A percentile compares a stretch with the other conserved stretches of the same genome.
Conservation (phyloP, 495 filamentous ascomycete species). For the Cercophora samala region DNA sequence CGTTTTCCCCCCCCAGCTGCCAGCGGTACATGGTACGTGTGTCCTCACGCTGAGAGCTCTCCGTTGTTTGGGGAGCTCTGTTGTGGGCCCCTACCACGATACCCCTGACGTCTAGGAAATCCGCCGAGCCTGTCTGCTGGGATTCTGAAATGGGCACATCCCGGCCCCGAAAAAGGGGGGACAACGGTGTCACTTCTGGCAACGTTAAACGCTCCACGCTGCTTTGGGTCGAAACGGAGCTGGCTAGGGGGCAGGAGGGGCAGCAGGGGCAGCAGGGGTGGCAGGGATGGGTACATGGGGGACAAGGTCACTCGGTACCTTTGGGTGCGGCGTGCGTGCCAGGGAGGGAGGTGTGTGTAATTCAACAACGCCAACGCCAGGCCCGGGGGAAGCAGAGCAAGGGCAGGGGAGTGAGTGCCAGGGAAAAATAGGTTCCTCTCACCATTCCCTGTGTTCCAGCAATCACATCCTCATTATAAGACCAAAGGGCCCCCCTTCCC, state of each 20-base stretch:
- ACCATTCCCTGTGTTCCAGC: conserved; percentile 28
- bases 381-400: conserved; percentile 20
- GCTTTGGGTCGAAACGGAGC: conserved; percentile 29
- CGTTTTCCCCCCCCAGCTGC: conserved; percentile 18
- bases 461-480: conserved; percentile 35
- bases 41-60: conserved; percentile 4
- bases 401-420: conserved; percentile 13
- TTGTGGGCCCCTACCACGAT: conserved; percentile 10
- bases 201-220: conserved; percentile 18
- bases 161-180: conserved; percentile 24
- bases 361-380: conserved; percentile 29
- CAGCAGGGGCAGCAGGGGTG: conserved; percentile 10
- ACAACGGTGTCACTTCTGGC: conserved; percentile 18
- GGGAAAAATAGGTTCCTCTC: conserved; percentile 25
- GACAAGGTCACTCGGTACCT: conserved; percentile 28
- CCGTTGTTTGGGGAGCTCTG: conserved; percentile 1
- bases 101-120: conserved; percentile 24
- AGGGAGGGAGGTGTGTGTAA: conserved; percentile 17
- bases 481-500: conserved; percentile 28
- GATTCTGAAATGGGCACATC: conserved; percentile 27
- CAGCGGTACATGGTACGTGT: conserved; percentile 13
- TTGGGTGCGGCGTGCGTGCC: not conserved
- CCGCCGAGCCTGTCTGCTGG: conserved; percentile 29
- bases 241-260: too few relatives aligned
- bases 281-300: conserved; percentile 1